Conservation (phyloP, 495 filamentous ascomycete genomes). For the Trichoderma asperelloides region DNA sequence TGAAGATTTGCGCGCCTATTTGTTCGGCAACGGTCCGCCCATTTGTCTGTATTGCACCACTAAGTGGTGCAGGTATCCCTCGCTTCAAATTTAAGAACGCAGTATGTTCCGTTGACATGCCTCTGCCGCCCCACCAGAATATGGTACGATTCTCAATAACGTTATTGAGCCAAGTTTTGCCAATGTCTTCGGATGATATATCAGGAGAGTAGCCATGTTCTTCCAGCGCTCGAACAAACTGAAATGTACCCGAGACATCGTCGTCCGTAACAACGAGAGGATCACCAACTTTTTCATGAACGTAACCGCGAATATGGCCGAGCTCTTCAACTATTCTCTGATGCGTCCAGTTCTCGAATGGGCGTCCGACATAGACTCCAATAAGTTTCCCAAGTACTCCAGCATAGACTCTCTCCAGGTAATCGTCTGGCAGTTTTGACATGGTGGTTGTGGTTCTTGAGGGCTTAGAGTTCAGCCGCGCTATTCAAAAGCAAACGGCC, state of each 20-base stretch:
- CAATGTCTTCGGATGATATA: slow-evolving; percentile 17
- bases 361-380: slow-evolving; percentile 25
- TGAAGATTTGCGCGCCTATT: slow-evolving; percentile 27
- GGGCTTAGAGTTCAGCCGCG: too few relatives aligned
- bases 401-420: slow-evolving; percentile 25
- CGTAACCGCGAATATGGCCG: slow-evolving; percentile 22
- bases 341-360: slow-evolving; percentile 28
- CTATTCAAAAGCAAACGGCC: too few relatives aligned
- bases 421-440: slow-evolving; percentile 16
- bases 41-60: slow-evolving; percentile 20
- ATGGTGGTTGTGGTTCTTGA: not conserved
- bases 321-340: slow-evolving; percentile 20
- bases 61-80: slow-evolving; percentile 20
- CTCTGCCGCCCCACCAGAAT: slow-evolving; percentile 28
- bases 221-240: slow-evolving; percentile 22
- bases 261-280: slow-evolving; percentile 26
- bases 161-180: slow-evolving; percentile 26
- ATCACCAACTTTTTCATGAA: slow-evolving; percentile 18
- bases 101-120: slow-evolving; percentile 27
- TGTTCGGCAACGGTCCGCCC: slow-evolving; percentile 22
- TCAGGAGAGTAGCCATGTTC: slow-evolving; percentile 17
- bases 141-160: slow-evolving; percentile 19
- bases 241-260: slow-evolving; percentile 25
- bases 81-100: slow-evolving; percentile 22
- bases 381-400: slow-evolving; percentile 28